Evolutionary conservation across 2,329 filamentous ascomycete species (phyloP).

Genomic region (Monosporascus sp.): DNA sequence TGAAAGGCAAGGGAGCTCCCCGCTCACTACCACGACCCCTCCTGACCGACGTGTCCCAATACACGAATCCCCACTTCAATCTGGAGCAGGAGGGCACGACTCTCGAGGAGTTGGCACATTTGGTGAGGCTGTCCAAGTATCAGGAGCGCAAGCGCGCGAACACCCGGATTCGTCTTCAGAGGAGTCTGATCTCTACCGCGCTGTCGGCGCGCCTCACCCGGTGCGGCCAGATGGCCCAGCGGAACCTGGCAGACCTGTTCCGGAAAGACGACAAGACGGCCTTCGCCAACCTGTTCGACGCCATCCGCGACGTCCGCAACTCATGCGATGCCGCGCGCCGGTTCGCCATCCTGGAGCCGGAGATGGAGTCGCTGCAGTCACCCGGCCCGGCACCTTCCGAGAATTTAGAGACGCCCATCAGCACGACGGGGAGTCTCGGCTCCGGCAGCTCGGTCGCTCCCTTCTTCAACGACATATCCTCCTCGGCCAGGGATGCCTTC

Average conservation of each 20-base stretch:
- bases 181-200: conserved; percentile 68
- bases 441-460: conserved; percentile 36
- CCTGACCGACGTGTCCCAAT: conserved; percentile 60
- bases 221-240: conserved; percentile 68
- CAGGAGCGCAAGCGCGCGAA: conserved; percentile 75
- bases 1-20: conserved; percentile 36
- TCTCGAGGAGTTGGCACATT: conserved; percentile 70
- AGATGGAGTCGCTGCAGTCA: conserved; percentile 59
- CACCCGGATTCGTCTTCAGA: conserved; percentile 67
- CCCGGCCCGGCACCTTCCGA: conserved; percentile 43
- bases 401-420: conserved; percentile 43
- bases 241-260: conserved; percentile 73
- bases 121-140: conserved; percentile 72
- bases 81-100: conserved; percentile 61
- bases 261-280: conserved; percentile 72
- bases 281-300: conserved; percentile 70
- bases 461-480: conserved; percentile 69
- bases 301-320: conserved; percentile 71
- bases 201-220: conserved; percentile 69
- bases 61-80: conserved; percentile 55
- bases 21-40: conserved; percentile 48
- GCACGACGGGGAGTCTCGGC: conserved; percentile 31
- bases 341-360: conserved; percentile 66
- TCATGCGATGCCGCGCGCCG: conserved; percentile 68
- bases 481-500: conserved; percentile 68